Base-by-base conservation (phyloP, 192 early-diverging fungal genomes). In the Backusella circina region DNA sequence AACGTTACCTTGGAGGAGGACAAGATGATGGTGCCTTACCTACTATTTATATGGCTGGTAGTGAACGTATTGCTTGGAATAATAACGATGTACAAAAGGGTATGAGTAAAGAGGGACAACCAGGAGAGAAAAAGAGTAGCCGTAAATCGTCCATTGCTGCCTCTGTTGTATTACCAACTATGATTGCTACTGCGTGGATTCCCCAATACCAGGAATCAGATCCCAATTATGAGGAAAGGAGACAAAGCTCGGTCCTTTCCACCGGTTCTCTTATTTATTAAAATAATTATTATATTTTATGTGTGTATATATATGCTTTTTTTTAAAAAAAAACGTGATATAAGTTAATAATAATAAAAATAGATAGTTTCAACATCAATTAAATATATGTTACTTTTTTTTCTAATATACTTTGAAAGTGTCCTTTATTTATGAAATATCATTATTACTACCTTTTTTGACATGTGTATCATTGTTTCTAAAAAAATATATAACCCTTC, bases 51-150 rank as follows among this genome's bases (percentile, higher is more conserved):
- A 67, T 82, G 65, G 77, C 76, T 51, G 75, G 73, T 9, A 73
- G 75, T 28, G 83, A 84, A 15, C 73, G 82, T 32, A 77, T 86
- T 30, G 82, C 84, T 21, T 89, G 85, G 85, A 85, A 32, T 7
- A 33, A 66, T 21, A 72, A 72, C 30, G 68, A 26, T 26, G 10
- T 41, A 70, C 68, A 41, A 66, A 30, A 67, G 7, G 28, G 26
- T 5, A 10, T 67, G 5, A 6, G 9, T 38, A 37, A 41, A 38
- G 6, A 38, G 18, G 23, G 5, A 1, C 36, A 35, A 16, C 26
- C 18, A 30, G 38, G 38, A 41, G 38, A 32, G 54, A 61, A 61
- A 28, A 26, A 23, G 23, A 28, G 9, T 13, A 61, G 23, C 21
- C 54, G 54, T 26, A 61, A 61, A 23, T 61, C 54, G 8, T 61